These are phyloP conservation scores for Protomyces inundatus DNA, from an alignment of 1,139 yeast species.

Conservation along the genomic window DNA sequence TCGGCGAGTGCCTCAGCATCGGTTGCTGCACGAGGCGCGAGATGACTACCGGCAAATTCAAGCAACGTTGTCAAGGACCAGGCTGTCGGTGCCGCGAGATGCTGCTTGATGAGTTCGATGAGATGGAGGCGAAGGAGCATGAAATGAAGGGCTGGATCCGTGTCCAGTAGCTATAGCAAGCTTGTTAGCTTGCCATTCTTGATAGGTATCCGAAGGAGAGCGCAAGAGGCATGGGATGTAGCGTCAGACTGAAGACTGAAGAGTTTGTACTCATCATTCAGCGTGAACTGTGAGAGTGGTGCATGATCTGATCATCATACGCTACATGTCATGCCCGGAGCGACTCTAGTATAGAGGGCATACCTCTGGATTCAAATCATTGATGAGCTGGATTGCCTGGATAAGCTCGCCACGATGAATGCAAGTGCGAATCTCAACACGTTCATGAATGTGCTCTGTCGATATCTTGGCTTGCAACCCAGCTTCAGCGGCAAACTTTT, in stretches of 20 bases:
- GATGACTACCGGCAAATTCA: conserved; percentile 41
- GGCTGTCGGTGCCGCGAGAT: conserved; percentile 31
- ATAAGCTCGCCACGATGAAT: conserved; percentile 40
- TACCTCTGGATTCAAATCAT: conserved; percentile 41
- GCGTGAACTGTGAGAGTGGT: conserved; percentile 34
- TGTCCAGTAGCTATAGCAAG: conserved; percentile 37
- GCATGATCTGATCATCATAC: conserved; percentile 35
- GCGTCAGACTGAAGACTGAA: conserved; percentile 37
- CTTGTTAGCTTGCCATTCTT: background rate
- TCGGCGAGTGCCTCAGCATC: conserved; percentile 38
- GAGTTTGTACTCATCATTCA: conserved; percentile 33
- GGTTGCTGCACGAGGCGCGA: conserved; percentile 39
- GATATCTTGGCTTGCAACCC: conserved; percentile 35
- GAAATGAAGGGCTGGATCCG: conserved; percentile 39
- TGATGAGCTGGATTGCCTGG: conserved; percentile 41
- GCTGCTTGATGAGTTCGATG: conserved; percentile 41
- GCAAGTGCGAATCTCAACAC: conserved; percentile 38
- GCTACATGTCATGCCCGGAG: background rate
- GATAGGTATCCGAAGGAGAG: background rate
- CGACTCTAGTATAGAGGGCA: conserved; percentile 7
- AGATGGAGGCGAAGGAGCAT: conserved; percentile 41
- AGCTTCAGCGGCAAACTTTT: conserved; percentile 41
- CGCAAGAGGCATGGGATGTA: background rate
- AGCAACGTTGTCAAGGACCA: conserved; percentile 35
- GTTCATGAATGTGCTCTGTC: conserved; percentile 36